Base-by-base conservation (phyloP, 129 eudicot species). In the Pulicaria dysenterica region DNA sequence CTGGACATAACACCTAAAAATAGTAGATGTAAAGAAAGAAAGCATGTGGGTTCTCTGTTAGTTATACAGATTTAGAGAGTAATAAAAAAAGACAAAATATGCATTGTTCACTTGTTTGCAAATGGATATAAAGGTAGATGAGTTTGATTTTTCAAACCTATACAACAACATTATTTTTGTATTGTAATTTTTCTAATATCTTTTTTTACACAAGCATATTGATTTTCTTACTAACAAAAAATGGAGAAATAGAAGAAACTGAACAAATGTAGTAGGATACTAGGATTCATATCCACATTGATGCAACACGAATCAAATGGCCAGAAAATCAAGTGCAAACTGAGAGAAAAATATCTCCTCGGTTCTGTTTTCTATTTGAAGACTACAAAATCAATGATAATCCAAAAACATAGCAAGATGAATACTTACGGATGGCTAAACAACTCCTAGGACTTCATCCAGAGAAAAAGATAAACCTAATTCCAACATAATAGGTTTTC, bases 131-230 rank as follows among this genome's bases (percentile, higher is more conserved):
- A 39, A 61, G 39, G 14, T 24, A 57, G 3, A 40, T 60, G 47
- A 60, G 17, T 60, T 60, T 60, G 46, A 59, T 60, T 55, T 13
- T 55, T 55, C 60, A 55, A 19, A 38, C 37, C 60, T 38, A 60
- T 13, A 38, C 66, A 38, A 13, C 47, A n/a, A n/a, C n/a, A n/a
- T 60, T 58, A 36, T 34, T 58, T 14, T 36, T 58, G 12, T 38
- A 17, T 19, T 19, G 1, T 57, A 57, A 17, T 6, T 7, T 3
- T 19, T 55, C 19, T 57, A 40, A 8, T 8, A 40, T 57, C 13
- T 12, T 12, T 1, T 17, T 0, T 55, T 17, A 55, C 15, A 8
- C 17, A 24, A 55, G 13, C 60, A 55, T 6, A 9, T 7, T 55
- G 37, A 58, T 58, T 36, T 58, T 58, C 43, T 12, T 11, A 58